Base-by-base conservation (phyloP, 345 rosid genomes). In the Acer yangbiense region DNA sequence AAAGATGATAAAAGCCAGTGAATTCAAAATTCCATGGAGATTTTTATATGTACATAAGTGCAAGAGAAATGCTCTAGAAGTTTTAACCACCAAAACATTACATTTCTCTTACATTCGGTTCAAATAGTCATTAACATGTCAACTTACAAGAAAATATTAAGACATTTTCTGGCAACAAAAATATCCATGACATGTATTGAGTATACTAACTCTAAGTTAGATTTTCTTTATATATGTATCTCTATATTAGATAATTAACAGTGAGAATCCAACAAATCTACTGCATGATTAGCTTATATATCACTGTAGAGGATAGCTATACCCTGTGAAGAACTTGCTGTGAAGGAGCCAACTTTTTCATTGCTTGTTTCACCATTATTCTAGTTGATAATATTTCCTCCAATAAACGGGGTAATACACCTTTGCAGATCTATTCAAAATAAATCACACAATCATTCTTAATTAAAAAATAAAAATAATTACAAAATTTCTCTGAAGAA, bases 361-460 rank as follows among this genome's bases (percentile, higher is more conserved):
- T 91, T 23, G 97, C 96, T 78, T 86, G 91, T 80, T 93, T 95
- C 76, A 95, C 92, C 98, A 95, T 92, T 86, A 95, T 86, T 85
- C 99, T 90, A 46, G 99, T 93, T 23, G 98, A 91, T 79, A 93
- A 82, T 86, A 95, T 93, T 91, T 95, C 99, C 82, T 93, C 98
- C 72, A 95, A 79, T 21, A 95, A 87, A 74, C 92, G 93, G 81
- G 99, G 98, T 58, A 95, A 82, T 74, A 93, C 82, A 68, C 99
- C 99, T 84, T 88, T 89, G 57, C 91, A 89, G 55, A 86, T 87
- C 99, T 95, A 85, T 68, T 71, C 18, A 68, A 27, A 20, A 21
- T 8, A n/a, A 62, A 62, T 71, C 35, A 62, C 23, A 64, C 41
- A 55, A 27, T 50, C 46, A 70, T 20, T 23, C 18, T 74, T 7